Percentiles rank a stretch among this genome's conserved stretches.
Conservation (phyloP, 148 eudicot genomes). For the Dysphania ambrosioides region DNA sequence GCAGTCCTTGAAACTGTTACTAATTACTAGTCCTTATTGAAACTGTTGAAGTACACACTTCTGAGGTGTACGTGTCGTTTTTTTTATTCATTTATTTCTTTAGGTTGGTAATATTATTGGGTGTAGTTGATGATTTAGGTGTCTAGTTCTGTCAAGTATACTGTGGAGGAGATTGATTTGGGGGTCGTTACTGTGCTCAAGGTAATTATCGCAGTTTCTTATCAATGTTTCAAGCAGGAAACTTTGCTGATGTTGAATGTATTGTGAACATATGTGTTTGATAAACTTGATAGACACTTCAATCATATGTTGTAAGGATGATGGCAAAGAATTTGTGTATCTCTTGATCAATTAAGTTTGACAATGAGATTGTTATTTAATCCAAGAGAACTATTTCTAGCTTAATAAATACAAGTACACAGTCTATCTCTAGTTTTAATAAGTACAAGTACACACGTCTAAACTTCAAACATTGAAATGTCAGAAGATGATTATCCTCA, state of each 20-base stretch:
- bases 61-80: conserved; percentile 58
- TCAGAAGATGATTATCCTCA: not conserved
- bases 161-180: conserved; percentile 62
- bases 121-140: conserved; percentile 40
- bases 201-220: conserved; percentile 43
- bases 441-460: too few relatives aligned
- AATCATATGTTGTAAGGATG: not conserved
- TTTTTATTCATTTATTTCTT: not conserved
- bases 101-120: not conserved
- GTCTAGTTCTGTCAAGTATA: conserved; percentile 51
- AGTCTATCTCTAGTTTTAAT: too few relatives aligned
- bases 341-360: not conserved
- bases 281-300: not conserved
- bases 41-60: conserved; percentile 69
- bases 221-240: not conserved
- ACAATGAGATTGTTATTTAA: not conserved
- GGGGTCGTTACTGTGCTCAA: conserved; percentile 64
- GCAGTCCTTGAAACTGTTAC: too few relatives aligned
- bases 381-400: not conserved
- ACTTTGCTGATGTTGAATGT: not conserved
- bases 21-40: too few relatives aligned
- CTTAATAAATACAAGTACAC: too few relatives aligned
- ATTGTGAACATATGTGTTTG: not conserved
- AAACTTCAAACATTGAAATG: not conserved
- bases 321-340: not conserved